Evolutionary conservation across 2,329 filamentous ascomycete genomes (phyloP).

Genomic region (Pseudocercospora vitis): DNA sequence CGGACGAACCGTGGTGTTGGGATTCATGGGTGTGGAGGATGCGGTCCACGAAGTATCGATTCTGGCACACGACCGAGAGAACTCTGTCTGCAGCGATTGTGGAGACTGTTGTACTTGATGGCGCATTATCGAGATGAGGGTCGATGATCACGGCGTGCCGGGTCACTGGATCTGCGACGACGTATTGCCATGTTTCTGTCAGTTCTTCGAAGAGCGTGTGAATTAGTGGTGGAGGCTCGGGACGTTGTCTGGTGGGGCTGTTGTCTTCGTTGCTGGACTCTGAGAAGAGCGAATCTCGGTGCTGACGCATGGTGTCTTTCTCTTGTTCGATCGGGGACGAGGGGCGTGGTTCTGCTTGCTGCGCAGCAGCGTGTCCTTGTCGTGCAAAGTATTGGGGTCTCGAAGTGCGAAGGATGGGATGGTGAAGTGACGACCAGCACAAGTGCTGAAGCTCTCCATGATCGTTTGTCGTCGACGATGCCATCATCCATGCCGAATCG

Average conservation of each 20-base stretch:
- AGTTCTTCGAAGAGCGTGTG: slow-evolving; percentile 40
- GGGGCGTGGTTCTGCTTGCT: not conserved
- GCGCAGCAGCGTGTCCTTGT: slow-evolving; percentile 1
- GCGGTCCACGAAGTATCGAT: slow-evolving; percentile 24
- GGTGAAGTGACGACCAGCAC: slow-evolving; percentile 1
- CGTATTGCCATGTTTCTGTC: slow-evolving; percentile 61
- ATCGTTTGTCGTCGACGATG: not conserved
- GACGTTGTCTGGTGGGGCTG: no score
- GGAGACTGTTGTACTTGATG: slow-evolving; percentile 21
- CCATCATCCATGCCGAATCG: no score
- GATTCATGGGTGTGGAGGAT: slow-evolving; percentile 29
- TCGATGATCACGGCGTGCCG: slow-evolving; percentile 59
- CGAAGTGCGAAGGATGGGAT: not conserved
- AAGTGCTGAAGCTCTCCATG: not conserved
- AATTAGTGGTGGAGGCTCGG: slow-evolving; percentile 25
- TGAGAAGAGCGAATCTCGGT: slow-evolving; percentile 14
- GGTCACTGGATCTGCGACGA: slow-evolving; percentile 57
- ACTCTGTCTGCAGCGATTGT: slow-evolving; percentile 28
- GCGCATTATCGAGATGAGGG: slow-evolving; percentile 58
- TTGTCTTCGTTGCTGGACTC: slow-evolving; percentile 16
- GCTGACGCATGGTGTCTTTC: not conserved
- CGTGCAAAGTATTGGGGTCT: not conserved
- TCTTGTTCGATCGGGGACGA: not conserved
- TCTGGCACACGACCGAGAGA: slow-evolving; percentile 20
- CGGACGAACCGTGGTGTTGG: slow-evolving; percentile 22